Conservation (phyloP, 441 rosid genomes). For the Gossypium gossypioides region DNA sequence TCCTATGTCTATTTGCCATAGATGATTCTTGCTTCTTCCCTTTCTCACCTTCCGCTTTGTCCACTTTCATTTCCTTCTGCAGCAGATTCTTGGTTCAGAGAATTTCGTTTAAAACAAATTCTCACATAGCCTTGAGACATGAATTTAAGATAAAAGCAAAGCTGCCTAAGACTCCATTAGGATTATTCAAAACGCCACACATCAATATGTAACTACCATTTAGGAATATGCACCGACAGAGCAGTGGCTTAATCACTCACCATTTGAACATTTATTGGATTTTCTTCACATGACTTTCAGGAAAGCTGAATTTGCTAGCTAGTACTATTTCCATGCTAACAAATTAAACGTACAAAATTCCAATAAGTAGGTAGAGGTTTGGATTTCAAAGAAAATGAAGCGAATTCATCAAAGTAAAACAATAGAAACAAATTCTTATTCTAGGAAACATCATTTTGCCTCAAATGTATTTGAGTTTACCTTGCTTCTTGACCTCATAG, state of each 20-base stretch:
- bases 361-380: background rate
- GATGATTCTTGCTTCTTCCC: conserved; percentile 30
- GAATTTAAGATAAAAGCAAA: background rate
- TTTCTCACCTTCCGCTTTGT: conserved; percentile 27
- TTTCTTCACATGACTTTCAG: background rate
- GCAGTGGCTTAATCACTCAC: background rate
- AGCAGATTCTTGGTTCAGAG: conserved; percentile 11
- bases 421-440: background rate
- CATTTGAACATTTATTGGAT: background rate
- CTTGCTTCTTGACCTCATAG: conserved; percentile 45
- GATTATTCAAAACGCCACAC: background rate
- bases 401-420: background rate
- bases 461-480: conserved; percentile 28
- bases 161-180: background rate
- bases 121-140: background rate
- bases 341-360: background rate
- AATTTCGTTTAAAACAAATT: background rate
- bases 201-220: no score
- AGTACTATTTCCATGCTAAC: background rate
- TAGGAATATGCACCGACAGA: background rate
- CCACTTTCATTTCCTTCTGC: conserved; percentile 28
- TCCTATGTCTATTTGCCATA: conserved; percentile 19
- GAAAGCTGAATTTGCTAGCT: background rate
- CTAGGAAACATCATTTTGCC: background rate
- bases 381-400: background rate